Evolutionary conservation across 768 basidiomycete species (phyloP).

Genomic region (Jaapia argillacea): DNA sequence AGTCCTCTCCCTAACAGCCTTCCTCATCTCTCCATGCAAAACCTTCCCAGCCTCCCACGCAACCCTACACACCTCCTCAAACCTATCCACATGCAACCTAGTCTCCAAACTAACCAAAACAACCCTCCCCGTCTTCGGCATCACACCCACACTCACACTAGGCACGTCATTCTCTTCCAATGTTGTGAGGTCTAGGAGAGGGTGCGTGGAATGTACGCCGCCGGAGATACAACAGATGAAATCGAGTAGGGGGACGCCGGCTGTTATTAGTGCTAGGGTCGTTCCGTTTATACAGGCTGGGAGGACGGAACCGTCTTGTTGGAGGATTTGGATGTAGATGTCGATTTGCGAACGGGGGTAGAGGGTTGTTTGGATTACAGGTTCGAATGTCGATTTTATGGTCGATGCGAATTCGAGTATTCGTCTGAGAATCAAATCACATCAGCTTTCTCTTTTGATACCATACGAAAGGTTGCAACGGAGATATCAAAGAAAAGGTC

Average conservation of each 20-base stretch:
- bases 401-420: constrained; percentile 78
- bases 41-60: constrained; percentile 71
- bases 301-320: constrained; percentile 89
- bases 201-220: constrained; percentile 72
- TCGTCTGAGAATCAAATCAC: constrained; percentile 39
- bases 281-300: constrained; percentile 92
- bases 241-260: constrained; percentile 85
- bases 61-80: constrained; percentile 78
- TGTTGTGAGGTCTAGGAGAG: constrained; percentile 79
- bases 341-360: constrained; percentile 95
- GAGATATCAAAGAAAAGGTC: background rate
- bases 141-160: constrained; percentile 77
- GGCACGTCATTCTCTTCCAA: constrained; percentile 91
- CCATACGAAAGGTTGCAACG: background rate
- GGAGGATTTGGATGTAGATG: constrained; percentile 85
- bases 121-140: constrained; percentile 80
- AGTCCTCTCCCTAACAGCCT: constrained; percentile 56
- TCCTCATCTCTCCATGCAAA: constrained; percentile 78
- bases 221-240: constrained; percentile 87
- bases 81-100: constrained; percentile 84
- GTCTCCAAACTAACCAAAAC: constrained; percentile 92
- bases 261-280: constrained; percentile 81
- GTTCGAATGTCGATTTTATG: constrained; percentile 93
- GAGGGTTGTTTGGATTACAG: constrained; percentile 81
- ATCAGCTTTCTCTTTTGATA: constrained; percentile 6